Evolutionary conservation across 139 green algal species (phyloP).

Genomic region (Choricystis sp.): DNA sequence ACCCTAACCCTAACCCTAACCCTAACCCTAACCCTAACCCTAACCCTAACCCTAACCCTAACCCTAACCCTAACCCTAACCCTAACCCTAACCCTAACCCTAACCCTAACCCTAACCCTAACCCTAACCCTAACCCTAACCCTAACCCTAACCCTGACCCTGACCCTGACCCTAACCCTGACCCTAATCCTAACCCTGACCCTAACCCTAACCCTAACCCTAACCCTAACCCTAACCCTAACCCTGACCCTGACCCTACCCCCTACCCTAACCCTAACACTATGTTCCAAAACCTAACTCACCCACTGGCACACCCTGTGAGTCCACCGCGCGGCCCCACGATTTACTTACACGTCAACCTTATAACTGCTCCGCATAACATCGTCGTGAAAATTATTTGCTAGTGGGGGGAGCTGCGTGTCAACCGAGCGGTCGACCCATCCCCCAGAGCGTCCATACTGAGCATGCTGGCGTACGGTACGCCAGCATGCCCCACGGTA

Average conservation of each 20-base stretch:
- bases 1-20: not conserved
- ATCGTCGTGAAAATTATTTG: too few species aligned
- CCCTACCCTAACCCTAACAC: not conserved
- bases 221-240: not conserved
- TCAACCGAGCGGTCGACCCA: too few species aligned
- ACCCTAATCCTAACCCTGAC: not conserved
- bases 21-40: not conserved
- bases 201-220: not conserved
- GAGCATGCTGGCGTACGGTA: too few species aligned
- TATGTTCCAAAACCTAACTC: not conserved
- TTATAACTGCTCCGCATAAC: too few species aligned
- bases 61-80: not conserved
- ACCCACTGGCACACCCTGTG: too few species aligned
- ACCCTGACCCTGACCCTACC: not conserved
- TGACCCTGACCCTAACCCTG: not conserved
- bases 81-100: not conserved
- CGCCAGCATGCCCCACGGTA: too few species aligned
- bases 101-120: not conserved
- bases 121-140: not conserved
- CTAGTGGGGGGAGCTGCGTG: too few species aligned
- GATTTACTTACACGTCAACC: too few species aligned
- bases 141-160: not conserved
- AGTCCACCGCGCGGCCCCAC: too few species aligned
- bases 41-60: not conserved
- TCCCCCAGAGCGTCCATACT: too few species aligned